phyloP scores from a whole-genome alignment of 1,139 yeast species.

The Sugiyamaella novakii region DNA sequence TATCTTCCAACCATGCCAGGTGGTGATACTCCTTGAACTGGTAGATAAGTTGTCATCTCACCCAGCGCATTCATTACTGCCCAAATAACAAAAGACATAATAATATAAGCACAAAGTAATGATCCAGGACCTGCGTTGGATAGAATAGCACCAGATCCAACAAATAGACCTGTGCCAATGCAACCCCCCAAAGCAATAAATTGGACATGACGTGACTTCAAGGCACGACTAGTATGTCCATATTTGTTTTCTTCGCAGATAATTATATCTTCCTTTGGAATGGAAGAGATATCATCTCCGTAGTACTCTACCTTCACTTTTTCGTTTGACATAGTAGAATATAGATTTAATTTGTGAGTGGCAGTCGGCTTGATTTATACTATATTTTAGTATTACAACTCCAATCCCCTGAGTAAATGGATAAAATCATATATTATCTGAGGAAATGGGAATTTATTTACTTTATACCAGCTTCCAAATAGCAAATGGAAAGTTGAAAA shows the following conservation, averaged over 20 bases:
- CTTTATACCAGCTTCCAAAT: too few species aligned
- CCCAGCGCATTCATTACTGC: slow-evolving; percentile 60
- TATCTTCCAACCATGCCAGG: slow-evolving; percentile 49
- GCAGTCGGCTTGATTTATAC: too few species aligned
- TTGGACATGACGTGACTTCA: slow-evolving; percentile 66
- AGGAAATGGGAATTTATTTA: too few species aligned
- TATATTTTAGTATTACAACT: too few species aligned
- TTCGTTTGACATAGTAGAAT: slow-evolving; percentile 1
- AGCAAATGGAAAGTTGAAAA: too few species aligned
- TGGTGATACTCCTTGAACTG: slow-evolving; percentile 43
- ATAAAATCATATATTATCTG: too few species aligned
- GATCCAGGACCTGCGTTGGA: slow-evolving; percentile 68
- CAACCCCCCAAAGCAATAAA: slow-evolving; percentile 90
- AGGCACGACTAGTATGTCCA: slow-evolving; percentile 38
- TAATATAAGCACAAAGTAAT: slow-evolving; percentile 56
- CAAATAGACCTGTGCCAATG: slow-evolving; percentile 75
- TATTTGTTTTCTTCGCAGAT: slow-evolving; percentile 14
- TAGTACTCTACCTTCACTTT: slow-evolving; percentile 2
- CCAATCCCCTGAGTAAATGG: too few species aligned
- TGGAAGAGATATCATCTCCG: slow-evolving; percentile 12
- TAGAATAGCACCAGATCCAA: slow-evolving; percentile 65
- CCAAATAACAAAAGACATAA: slow-evolving; percentile 57
- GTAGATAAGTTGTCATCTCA: slow-evolving; percentile 63
- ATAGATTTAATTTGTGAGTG: too few species aligned
- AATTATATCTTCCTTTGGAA: slow-evolving; percentile 10